These are phyloP conservation scores for Galerina sulciceps DNA, from an alignment of 768 basidiomycete species.

Conservation along the genomic window DNA sequence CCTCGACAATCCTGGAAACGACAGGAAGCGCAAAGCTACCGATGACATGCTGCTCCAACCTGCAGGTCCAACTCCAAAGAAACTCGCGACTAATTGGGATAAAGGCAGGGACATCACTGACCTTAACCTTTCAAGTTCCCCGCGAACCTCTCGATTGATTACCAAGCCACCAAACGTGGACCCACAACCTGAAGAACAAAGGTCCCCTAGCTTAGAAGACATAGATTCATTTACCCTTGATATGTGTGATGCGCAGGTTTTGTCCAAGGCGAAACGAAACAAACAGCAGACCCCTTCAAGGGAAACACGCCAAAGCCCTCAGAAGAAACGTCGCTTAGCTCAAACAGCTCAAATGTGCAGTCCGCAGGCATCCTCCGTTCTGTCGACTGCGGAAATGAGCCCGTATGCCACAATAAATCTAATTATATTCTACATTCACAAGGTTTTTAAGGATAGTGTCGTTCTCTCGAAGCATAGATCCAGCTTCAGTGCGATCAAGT, in stretches of 20 bases:
- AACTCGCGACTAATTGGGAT: slow-evolving; percentile 14
- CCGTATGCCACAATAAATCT: slow-evolving; percentile 17
- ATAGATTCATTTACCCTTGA: slow-evolving; percentile 28
- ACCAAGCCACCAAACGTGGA: neutral
- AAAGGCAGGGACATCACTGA: neutral
- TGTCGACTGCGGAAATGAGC: slow-evolving; percentile 16
- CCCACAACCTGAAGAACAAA: slow-evolving; percentile 5
- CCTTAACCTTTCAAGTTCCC: neutral
- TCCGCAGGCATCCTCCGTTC: slow-evolving; percentile 10
- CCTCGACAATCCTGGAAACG: slow-evolving; percentile 11
- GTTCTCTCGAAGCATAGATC: slow-evolving; percentile 13
- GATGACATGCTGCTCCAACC: slow-evolving; percentile 6
- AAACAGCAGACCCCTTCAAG: slow-evolving; percentile 11
- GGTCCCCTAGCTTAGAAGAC: slow-evolving; percentile 18
- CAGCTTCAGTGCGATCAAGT: neutral
- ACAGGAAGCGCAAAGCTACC: slow-evolving; percentile 18
- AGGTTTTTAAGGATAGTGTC: slow-evolving; percentile 18
- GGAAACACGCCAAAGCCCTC: neutral
- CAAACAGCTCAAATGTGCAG: slow-evolving; percentile 4
- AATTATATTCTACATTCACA: neutral
- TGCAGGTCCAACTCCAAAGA: slow-evolving; percentile 8
- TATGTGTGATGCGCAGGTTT: slow-evolving; percentile 1
- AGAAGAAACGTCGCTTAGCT: slow-evolving; percentile 8
- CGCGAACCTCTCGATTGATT: neutral
- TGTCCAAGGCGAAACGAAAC: neutral